Evolutionary conservation across 2,329 filamentous ascomycete species (phyloP), one percentile per base, ranked within the genome.

Genomic region (Beauveria scarabaeidicola): DNA sequence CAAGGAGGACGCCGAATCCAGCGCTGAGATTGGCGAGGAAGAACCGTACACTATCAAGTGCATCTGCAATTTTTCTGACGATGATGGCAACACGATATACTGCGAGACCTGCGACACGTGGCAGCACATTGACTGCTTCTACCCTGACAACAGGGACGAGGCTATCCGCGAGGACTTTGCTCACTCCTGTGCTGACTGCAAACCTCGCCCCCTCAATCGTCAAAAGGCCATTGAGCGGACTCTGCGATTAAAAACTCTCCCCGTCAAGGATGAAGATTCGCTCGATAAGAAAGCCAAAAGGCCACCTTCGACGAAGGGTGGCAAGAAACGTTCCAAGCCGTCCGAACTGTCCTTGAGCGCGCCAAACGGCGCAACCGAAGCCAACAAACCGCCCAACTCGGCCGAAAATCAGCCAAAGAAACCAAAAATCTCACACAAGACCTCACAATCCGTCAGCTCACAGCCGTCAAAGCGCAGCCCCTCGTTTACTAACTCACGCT

Each of bases 41-140:
- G 89, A 93, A 74, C 88, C 88, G 19, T 96, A 95, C 74, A 95
- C 90, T 61, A 97, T 97, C 78, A 96, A 95, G 80, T 99, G 94
- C 82, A 96, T 97, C 68, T 99, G 94, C 77, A 86, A 86, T 72
- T 97, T 89, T 74, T 79, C 85, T 72, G 91, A 96, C 78, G 94
- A 99, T 80, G 94, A 99, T 79, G 94, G 94, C 75, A 93, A 90
- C 74, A 99, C 94, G 62, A 95, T 99, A 63, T 91, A 92, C 74
- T 99, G 94, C 80, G 94, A 97, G 72, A 84, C 81, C 61, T 99
- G 94, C 80, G 90, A 96, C 72, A 94, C 91, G 53, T 99, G 94
- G 94, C 94, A 99, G 75, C 94, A 99, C 75, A 96, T 96, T 68
- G 87, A 91, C 71, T 99, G 94, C 76, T 97, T 96, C 76, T 97